Base-by-base conservation (phyloP, 306 rosid genomes). In the Vigna radiata region DNA sequence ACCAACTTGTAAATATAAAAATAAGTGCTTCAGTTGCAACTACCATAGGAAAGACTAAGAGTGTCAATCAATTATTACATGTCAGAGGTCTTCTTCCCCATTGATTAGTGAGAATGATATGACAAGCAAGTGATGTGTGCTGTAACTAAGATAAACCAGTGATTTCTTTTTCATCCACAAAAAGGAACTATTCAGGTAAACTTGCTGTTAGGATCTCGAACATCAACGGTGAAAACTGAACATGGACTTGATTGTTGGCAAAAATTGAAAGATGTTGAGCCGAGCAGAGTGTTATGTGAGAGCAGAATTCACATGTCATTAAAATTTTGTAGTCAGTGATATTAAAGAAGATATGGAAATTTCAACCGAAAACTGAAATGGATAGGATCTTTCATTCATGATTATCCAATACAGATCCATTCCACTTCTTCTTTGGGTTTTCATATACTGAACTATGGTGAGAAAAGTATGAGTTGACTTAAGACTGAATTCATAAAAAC, bases 371-470 rank as follows among this genome's bases (percentile, higher is more conserved):
- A 73, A 68, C 36, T 74, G 50, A 74, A 29, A 55, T 23, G 44
- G 60, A 58, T 37, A 21, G 47, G 47, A 71, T 72, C 47, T 23
- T 44, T 66, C 33, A 52, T 70, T 55, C 69, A 74, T 36, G 19
- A 4, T 19, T 68, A 73, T 77, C 46, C 21, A 68, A 58, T 79
- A 77, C 77, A 82, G 85, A 85, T 87, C 90, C 79, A 77, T 70
- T 78, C 75, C 55, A 64, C 73, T 68, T 55, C 69, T 72, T 56
- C 64, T 36, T 10, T 64, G 62, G 43, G 73, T 47, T 52, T 69
- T 36, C 41, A 41, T 41, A 60, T 36, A 21, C 15, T 52, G 8
- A 66, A 70, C 29, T 17, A 63, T 27, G 12, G 47, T 37, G 29
- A 50, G 12, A 21, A 56, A 55, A 39, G n/a, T 43, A 27, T 36